phyloP scores from a whole-genome alignment of 2,329 filamentous ascomycete genomes.

The Trematosphaeria pertusa region DNA sequence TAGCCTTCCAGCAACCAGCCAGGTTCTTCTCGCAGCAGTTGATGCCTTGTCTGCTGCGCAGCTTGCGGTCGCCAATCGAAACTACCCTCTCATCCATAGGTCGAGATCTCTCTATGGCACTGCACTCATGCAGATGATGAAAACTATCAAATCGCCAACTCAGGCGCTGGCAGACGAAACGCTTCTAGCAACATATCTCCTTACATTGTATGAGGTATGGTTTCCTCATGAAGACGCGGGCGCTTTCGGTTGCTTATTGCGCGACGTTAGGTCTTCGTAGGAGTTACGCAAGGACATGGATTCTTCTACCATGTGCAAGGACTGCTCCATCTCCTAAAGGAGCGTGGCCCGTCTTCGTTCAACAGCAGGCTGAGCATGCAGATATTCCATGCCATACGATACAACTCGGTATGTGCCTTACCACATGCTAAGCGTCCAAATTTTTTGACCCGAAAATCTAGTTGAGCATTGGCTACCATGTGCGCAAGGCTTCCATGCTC shows the following conservation, averaged over 20 bases:
- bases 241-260: too few species aligned
- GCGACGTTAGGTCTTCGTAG: conserved; percentile 43
- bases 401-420: conserved; percentile 37
- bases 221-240: too few species aligned
- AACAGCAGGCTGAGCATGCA: conserved; percentile 37
- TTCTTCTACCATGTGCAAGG: conserved; percentile 49
- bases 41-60: conserved; percentile 45
- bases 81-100: conserved; percentile 38
- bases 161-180: conserved; percentile 41
- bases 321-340: conserved; percentile 37
- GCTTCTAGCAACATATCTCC: conserved; percentile 43
- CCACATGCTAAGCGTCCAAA: neutral
- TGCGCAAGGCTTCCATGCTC: conserved; percentile 45
- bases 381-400: conserved; percentile 45
- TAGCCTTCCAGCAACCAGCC: conserved; percentile 36
- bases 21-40: conserved; percentile 39
- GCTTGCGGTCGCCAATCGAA: conserved; percentile 40
- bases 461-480: conserved; percentile 43
- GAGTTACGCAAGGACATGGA: conserved; percentile 40
- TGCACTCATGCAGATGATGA: conserved; percentile 41
- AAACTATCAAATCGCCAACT: conserved; percentile 35
- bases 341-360: conserved; percentile 42
- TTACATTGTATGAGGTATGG: conserved; percentile 44
- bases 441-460: conserved; percentile 22
- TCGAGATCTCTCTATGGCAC: conserved; percentile 44